phyloP scores from a whole-genome alignment of 495 filamentous ascomycete genomes.

The Penicillium verhagenii region DNA sequence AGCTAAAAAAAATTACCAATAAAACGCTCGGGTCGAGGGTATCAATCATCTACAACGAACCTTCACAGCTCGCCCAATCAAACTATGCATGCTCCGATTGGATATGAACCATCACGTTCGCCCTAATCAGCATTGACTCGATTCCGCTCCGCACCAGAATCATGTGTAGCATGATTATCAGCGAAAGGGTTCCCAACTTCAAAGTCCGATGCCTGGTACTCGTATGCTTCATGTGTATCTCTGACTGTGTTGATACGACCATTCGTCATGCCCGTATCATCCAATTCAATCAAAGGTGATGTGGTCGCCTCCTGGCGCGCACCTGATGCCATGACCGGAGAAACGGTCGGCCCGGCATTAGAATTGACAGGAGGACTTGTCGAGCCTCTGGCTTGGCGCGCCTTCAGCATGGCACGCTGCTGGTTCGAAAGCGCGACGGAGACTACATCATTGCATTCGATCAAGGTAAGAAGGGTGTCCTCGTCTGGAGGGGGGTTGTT shows the following conservation, averaged over 20 bases:
- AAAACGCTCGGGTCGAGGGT: slow-evolving; percentile 12
- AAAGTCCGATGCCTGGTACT: slow-evolving; percentile 46
- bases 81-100: slow-evolving; percentile 19
- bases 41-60: slow-evolving; percentile 14
- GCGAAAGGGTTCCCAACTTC: slow-evolving; percentile 49
- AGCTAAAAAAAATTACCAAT: not conserved
- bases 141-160: slow-evolving; percentile 15
- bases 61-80: not conserved
- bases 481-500: slow-evolving; percentile 81
- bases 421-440: slow-evolving; percentile 74
- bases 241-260: slow-evolving; percentile 10
- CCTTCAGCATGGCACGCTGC: slow-evolving; percentile 75
- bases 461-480: slow-evolving; percentile 85
- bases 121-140: not conserved
- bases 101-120: slow-evolving; percentile 4
- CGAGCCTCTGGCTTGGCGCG: slow-evolving; percentile 46
- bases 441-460: slow-evolving; percentile 92
- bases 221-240: slow-evolving; percentile 22
- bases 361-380: slow-evolving; percentile 13
- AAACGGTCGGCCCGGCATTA: not conserved
- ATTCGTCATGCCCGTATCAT: slow-evolving; percentile 11
- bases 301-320: not conserved
- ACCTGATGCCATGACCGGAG: slow-evolving; percentile 10
- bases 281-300: slow-evolving; percentile 6
- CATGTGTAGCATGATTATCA: slow-evolving; percentile 31